phyloP scores from a whole-genome alignment of 148 eudicot genomes.

The Arbutus unedo region DNA sequence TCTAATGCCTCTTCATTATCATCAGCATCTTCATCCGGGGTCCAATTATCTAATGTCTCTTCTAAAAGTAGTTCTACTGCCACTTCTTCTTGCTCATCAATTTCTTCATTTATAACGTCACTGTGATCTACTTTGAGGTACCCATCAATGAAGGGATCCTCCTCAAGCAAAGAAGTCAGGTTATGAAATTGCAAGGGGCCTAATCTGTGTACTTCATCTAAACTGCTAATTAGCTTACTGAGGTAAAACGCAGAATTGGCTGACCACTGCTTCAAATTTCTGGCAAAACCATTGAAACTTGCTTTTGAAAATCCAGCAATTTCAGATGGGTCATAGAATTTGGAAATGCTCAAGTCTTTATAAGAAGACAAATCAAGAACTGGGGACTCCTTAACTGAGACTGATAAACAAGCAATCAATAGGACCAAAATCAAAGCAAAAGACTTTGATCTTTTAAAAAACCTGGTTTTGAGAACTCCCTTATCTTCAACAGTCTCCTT shows the following conservation, averaged over 20 bases:
- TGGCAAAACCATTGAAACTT: slow-evolving; percentile 25
- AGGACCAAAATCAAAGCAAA: slow-evolving; percentile 45
- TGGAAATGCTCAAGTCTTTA: slow-evolving; percentile 30
- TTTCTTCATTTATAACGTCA: slow-evolving; percentile 5
- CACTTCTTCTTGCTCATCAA: slow-evolving; percentile 13
- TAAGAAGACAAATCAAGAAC: slow-evolving; percentile 15
- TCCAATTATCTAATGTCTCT: slow-evolving; percentile 10
- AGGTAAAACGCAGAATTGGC: slow-evolving; percentile 32
- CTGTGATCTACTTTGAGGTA: slow-evolving; percentile 18
- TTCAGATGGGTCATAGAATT: slow-evolving; percentile 25
- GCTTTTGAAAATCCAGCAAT: slow-evolving; percentile 32
- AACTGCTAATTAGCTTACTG: slow-evolving; percentile 25
- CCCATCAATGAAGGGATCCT: slow-evolving; percentile 26
- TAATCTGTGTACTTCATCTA: slow-evolving; percentile 25
- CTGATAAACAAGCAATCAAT: slow-evolving; percentile 35
- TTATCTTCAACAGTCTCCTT: slow-evolving; percentile 26
- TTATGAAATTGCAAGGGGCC: slow-evolving; percentile 39
- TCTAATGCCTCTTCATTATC: slow-evolving; percentile 8
- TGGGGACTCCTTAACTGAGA: slow-evolving; percentile 21
- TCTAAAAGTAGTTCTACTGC: slow-evolving; percentile 14
- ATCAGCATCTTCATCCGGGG: not conserved
- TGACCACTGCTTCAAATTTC: slow-evolving; percentile 38
- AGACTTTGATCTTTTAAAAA: slow-evolving; percentile 31
- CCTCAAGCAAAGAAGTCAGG: slow-evolving; percentile 42
- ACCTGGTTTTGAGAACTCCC: slow-evolving; percentile 20